Percentiles rank a stretch among this genome's conserved stretches.
phyloP scores from a whole-genome alignment of 2,329 filamentous ascomycete species.

The Phaeosphaeriaceae sp. region DNA sequence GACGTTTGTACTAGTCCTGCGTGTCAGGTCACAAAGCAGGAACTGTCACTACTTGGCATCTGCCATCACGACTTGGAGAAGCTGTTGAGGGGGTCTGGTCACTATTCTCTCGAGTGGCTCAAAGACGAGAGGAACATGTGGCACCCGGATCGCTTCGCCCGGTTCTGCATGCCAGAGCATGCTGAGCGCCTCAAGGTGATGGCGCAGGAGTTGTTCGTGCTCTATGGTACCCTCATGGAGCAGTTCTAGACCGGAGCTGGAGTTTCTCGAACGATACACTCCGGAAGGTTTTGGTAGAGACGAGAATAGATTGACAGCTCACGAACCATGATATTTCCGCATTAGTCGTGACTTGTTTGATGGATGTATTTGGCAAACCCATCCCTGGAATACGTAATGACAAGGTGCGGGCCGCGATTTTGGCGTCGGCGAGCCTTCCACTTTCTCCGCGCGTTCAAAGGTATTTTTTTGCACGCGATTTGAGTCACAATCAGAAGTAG shows the following conservation, averaged over 20 bases:
- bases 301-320: background rate
- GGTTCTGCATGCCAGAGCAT: constrained; percentile 30
- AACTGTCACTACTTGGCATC: constrained; percentile 22
- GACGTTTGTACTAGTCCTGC: constrained; percentile 22
- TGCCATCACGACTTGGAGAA: constrained; percentile 38
- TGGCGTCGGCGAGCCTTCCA: constrained; percentile 28
- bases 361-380: constrained; percentile 10
- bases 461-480: constrained; percentile 13
- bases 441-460: constrained; percentile 15
- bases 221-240: constrained; percentile 40
- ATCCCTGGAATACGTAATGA: constrained; percentile 31
- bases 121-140: constrained; percentile 38
- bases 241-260: constrained; percentile 2
- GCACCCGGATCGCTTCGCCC: constrained; percentile 45
- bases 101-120: constrained; percentile 32
- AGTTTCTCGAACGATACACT: background rate
- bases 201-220: constrained; percentile 38
- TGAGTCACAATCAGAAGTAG: constrained; percentile 29
- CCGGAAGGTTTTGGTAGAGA: background rate
- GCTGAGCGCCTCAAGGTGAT: constrained; percentile 30
- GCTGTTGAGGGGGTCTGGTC: constrained; percentile 35
- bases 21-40: constrained; percentile 31
- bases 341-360: background rate
- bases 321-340: background rate
- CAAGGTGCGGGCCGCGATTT: constrained; percentile 12